Evolutionary conservation across 1,284 basidiomycete species (phyloP), one percentile per base, ranked within the genome.

Genomic region (Apiotrichum montevideense): DNA sequence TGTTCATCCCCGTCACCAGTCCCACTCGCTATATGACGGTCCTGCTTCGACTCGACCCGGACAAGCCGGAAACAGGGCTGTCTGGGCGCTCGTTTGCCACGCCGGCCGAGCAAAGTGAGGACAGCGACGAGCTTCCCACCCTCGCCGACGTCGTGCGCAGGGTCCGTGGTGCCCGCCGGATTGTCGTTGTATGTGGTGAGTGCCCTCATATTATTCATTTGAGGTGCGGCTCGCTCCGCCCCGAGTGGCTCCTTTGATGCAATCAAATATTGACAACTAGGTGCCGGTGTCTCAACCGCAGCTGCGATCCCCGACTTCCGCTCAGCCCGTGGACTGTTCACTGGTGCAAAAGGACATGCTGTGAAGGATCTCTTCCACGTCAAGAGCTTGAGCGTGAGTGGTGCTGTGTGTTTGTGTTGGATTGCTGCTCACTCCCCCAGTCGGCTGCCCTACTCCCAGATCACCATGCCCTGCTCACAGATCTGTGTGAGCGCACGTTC

Each of bases 281-380:
- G 91, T 59, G 93, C 93, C 52, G 93, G 93, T 35, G 90, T 96
- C 61, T 93, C 90, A 51, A 91, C 93, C 2, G 83, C 86, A 42
- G 89, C 90, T 53, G 87, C 89, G 47, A 96, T 97, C 47, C 92
- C 93, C 35, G 93, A 96, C 77, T 97, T 97, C 74, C 81, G 93
- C 63, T 92, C 88, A 2, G 77, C 87, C 4, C 83, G 84, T 45
- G 92, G 92, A 21, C 79, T 96, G 33, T 95, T 95, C 73, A 83
- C 47, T 75, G 80, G 54, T 15, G 39, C 45, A 35, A 91, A 88
- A 74, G 82, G 84, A 68, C 87, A 88, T 47, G 49, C 86, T 3
- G 90, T 91, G 14, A 92, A 87, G 73, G 93, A 96, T 70, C 78
- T 96, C 6, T 96, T 96, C 69, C 90, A 95, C 78, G 88, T 90